A percentile compares a stretch with the other conserved stretches of the same genome.
Evolutionary conservation across 2,329 filamentous ascomycete genomes (phyloP).

Genomic region (Aspergillus floridensis): DNA sequence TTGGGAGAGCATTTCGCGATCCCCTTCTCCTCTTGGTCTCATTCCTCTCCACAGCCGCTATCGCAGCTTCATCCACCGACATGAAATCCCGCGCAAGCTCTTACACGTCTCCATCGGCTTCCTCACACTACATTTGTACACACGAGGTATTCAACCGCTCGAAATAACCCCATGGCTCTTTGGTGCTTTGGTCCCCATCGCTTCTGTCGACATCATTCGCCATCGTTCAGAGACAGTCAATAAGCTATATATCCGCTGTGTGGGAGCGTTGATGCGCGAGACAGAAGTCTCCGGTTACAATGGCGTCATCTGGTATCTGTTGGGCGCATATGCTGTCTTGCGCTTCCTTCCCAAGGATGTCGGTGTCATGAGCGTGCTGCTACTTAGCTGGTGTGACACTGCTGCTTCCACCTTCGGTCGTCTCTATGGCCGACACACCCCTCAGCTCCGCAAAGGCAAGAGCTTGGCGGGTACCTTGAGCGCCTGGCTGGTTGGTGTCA

Average conservation of each 20-base stretch:
- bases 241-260: conserved; percentile 74
- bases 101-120: conserved; percentile 97
- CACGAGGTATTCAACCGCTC: conserved; percentile 70
- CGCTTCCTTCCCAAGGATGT: conserved; percentile 91
- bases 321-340: conserved; percentile 84
- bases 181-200: conserved; percentile 76
- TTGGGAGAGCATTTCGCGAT: conserved; percentile 86
- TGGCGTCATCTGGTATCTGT: conserved; percentile 93
- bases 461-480: conserved; percentile 85
- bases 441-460: conserved; percentile 80
- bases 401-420: conserved; percentile 93
- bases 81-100: conserved; percentile 91
- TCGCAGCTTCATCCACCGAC: conserved; percentile 87
- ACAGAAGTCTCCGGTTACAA: conserved; percentile 93
- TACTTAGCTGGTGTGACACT: conserved; percentile 97
- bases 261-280: conserved; percentile 95
- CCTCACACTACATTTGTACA: conserved; percentile 82
- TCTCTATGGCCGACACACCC: conserved; percentile 84
- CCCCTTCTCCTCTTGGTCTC: conserved; percentile 85
- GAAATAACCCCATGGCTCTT: conserved; percentile 84
- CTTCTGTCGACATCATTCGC: conserved; percentile 74
- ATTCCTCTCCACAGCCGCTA: conserved; percentile 95
- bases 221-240: conserved; percentile 82
- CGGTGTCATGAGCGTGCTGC: conserved; percentile 79
- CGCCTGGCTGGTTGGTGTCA: conserved; percentile 77